Evolutionary conservation across 2,329 filamentous ascomycete species (phyloP), one percentile per base, ranked within the genome.

Genomic region (Aspergillus caelatus): DNA sequence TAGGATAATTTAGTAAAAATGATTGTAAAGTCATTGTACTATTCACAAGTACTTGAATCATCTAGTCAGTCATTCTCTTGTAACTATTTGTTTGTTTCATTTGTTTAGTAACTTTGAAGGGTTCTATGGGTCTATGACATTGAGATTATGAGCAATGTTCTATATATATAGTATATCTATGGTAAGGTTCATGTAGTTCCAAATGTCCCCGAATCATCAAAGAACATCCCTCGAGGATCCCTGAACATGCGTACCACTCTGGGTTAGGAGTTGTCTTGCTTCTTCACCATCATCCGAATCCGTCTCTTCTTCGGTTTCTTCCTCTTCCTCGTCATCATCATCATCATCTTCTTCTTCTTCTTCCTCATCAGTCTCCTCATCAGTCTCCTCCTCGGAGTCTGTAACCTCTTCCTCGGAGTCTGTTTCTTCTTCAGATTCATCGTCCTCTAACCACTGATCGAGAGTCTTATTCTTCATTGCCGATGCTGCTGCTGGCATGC

Each of bases 381-480:
- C 52, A 10, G 74, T 74, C 9, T 85, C 83, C 2, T 84, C 83
- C 0, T 84, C 84, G 0, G 83, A 83, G 0, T 83, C 83, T 0
- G 82, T 82, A 0, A 85, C 83, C 2, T 83, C 83, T 1, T 84
- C 84, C 0, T 83, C 83, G 3, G 79, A 78, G 11, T 82, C 81
- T 16, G 81, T 81, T 9, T 81, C 82, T 8, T 83, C 81, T 8
- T 83, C 84, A 2, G 82, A 84, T 28, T 85, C 84, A 11, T 85
- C 48, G 21, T 52, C 85, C 1, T 90, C 93, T 62, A 98, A 82
- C 94, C 95, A 98, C 75, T 97, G 93, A 80, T 98, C 93, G 66
- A 99, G 80, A 23, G 90, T 92, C 85, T 96, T 97, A 46, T 88
- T 87, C 58, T 88, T 88, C 6, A 79, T 78, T 19, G 67, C 71